Evolutionary conservation across 768 basidiomycete species (phyloP).

Genomic region (Suillus alpinus): DNA sequence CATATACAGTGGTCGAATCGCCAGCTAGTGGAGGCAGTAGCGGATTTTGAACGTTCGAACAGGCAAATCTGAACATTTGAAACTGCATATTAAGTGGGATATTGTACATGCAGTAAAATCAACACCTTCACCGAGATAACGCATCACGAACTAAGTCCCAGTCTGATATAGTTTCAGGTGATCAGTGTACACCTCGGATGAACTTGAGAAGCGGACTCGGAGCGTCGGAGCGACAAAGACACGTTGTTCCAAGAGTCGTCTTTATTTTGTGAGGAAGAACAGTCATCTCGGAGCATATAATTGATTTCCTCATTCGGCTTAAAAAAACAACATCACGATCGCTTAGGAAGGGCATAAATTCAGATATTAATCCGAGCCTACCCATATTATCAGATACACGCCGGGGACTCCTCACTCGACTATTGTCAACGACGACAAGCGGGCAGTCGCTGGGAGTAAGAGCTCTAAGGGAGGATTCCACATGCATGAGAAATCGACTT

Average conservation of each 20-base stretch:
- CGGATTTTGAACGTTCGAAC: not conserved
- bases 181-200: not conserved
- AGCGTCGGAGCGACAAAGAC: not conserved
- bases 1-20: not conserved
- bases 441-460: not conserved
- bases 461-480: conserved; percentile 29
- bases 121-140: not conserved
- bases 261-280: not conserved
- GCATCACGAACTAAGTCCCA: not conserved
- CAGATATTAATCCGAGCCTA: not conserved
- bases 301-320: not conserved
- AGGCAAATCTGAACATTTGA: not conserved
- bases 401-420: not conserved
- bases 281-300: not conserved
- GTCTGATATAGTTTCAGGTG: not conserved
- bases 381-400: not conserved
- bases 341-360: not conserved
- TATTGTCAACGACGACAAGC: not conserved
- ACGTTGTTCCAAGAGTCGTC: too few species aligned
- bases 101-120: not conserved
- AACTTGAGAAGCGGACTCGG: not conserved
- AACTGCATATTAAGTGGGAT: not conserved
- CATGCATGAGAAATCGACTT: conserved; percentile 61
- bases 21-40: not conserved
- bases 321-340: not conserved